Conservation (phyloP, 73 alveolate genomes). For the Paramecium octaurelia region DNA sequence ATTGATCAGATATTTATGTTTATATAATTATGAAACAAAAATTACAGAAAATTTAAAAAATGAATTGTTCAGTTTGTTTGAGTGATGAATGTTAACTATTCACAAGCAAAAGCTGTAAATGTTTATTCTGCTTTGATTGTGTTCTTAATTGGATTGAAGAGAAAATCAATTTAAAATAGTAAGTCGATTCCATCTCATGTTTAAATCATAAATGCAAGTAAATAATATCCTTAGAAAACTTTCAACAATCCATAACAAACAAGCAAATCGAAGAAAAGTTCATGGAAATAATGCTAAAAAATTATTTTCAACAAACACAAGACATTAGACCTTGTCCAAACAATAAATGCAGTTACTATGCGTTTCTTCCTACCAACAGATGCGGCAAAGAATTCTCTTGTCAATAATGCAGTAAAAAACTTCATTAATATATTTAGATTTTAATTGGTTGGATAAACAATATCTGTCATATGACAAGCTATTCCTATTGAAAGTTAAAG, state of each 20-base stretch:
- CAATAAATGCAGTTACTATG: not conserved
- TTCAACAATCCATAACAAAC: not conserved
- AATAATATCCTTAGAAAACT: not conserved
- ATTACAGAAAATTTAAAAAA: not conserved
- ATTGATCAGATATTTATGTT: slow-evolving; percentile 8
- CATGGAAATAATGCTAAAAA: not conserved
- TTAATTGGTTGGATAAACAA: not conserved
- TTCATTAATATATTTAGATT: not conserved
- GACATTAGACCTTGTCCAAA: slow-evolving; percentile 4
- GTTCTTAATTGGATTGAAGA: not conserved
- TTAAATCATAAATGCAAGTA: not conserved
- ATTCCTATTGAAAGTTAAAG: not conserved
- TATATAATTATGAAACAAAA: not conserved
- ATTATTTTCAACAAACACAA: not conserved
- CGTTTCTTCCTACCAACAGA: not conserved
- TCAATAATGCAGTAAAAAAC: not conserved
- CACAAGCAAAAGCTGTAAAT: not conserved
- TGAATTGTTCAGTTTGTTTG: not conserved
- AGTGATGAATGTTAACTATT: not conserved
- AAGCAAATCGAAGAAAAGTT: not conserved
- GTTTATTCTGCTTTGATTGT: not conserved
- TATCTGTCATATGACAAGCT: not conserved
- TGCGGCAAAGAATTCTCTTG: not conserved
- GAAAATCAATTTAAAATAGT: not conserved
- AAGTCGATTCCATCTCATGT: not conserved